phyloP scores from a whole-genome alignment of 78 protist genomes.

The Trichosphaerium sp. region DNA sequence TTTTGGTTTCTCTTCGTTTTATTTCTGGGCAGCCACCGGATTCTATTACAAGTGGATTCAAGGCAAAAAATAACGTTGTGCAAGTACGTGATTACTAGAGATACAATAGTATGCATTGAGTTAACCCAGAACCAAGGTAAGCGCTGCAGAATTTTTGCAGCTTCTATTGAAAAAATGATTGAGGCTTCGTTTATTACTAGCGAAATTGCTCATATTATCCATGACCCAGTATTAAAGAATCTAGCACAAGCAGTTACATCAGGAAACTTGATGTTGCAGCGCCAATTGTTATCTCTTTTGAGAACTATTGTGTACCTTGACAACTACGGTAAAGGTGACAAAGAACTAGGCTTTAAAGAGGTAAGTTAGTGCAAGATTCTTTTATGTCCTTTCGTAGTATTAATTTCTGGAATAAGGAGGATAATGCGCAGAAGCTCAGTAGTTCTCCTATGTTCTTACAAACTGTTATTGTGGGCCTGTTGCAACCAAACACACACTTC shows the following conservation, averaged over 20 bases:
- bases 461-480: slow-evolving; percentile 36
- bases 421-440: too few relatives aligned
- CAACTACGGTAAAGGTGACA: neutral
- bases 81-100: too few relatives aligned
- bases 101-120: too few relatives aligned
- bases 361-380: too few relatives aligned
- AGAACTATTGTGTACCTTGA: slow-evolving; percentile 29
- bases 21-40: slow-evolving; percentile 19
- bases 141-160: slow-evolving; percentile 40
- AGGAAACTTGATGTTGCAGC: slow-evolving; percentile 28
- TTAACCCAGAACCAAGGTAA: too few relatives aligned
- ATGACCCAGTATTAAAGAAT: slow-evolving; percentile 32
- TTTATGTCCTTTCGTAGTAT: too few relatives aligned
- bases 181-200: slow-evolving; percentile 9
- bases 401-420: too few relatives aligned
- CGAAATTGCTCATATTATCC: slow-evolving; percentile 32
- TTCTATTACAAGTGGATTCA: neutral
- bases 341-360: too few relatives aligned
- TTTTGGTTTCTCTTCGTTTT: slow-evolving; percentile 23
- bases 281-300: slow-evolving; percentile 23
- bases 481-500: slow-evolving; percentile 28
- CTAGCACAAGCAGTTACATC: slow-evolving; percentile 34
- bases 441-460: slow-evolving; percentile 36
- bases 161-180: slow-evolving; percentile 12
- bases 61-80: slow-evolving; percentile 29